These are phyloP conservation scores for Capsicum baccatum DNA, from an alignment of 257 asterid genomes.

Conservation along the genomic window DNA sequence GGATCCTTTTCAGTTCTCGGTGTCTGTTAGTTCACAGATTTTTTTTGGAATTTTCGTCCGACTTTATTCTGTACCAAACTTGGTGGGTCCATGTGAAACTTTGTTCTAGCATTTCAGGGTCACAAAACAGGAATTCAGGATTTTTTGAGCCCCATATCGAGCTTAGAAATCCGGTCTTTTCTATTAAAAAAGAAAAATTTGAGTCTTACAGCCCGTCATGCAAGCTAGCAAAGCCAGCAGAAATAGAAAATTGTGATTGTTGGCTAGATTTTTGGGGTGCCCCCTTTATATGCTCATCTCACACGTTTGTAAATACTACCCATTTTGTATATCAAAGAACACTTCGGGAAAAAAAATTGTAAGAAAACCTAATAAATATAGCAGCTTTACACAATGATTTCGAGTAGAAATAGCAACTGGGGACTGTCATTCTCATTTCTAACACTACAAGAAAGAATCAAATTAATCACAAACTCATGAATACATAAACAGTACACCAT, in stretches of 20 bases:
- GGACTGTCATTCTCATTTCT: conserved; percentile 1
- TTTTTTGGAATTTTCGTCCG: too few relatives aligned
- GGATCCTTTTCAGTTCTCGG: too few relatives aligned
- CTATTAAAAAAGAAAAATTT: too few relatives aligned
- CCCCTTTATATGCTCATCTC: not conserved
- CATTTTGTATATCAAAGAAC: not conserved
- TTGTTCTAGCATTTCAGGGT: too few relatives aligned
- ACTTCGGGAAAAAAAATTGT: not conserved
- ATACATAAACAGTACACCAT: not conserved
- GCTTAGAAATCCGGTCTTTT: too few relatives aligned
- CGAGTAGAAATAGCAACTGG: not conserved
- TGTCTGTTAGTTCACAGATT: too few relatives aligned
- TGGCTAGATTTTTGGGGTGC: not conserved
- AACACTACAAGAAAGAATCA: not conserved
- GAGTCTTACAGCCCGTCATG: too few relatives aligned
- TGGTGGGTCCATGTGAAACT: too few relatives aligned
- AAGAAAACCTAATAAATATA: not conserved
- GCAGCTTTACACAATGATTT: not conserved
- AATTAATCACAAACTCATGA: not conserved
- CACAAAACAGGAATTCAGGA: too few relatives aligned
- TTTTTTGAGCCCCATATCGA: too few relatives aligned
- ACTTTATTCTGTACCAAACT: too few relatives aligned
- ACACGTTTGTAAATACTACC: not conserved
- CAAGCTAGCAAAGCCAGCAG: too few relatives aligned
- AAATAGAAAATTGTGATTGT: not conserved